Conservation (phyloP, 169 alveolate genomes). For the Cryptosporidium meleagridis region DNA sequence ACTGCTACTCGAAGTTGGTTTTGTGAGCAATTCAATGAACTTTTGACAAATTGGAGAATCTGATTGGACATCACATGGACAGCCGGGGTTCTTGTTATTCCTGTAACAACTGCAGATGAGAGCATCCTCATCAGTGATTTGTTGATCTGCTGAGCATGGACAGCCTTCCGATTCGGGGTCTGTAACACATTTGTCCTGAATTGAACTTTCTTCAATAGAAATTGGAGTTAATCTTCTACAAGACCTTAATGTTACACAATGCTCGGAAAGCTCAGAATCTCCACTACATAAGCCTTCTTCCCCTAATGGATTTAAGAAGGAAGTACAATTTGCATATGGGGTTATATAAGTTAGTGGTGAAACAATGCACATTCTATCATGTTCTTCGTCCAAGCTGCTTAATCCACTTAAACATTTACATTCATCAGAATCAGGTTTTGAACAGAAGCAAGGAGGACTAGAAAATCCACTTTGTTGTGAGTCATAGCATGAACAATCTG, state of each 20-base stretch:
- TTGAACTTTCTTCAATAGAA: constrained; percentile 41
- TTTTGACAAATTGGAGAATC: constrained; percentile 40
- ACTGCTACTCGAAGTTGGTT: constrained; percentile 5
- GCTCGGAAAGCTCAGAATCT: constrained; percentile 46
- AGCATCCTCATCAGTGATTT: constrained; percentile 68
- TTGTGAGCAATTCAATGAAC: constrained; percentile 8
- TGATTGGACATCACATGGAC: constrained; percentile 64
- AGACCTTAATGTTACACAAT: constrained; percentile 42
- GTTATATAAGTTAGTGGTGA: constrained; percentile 66
- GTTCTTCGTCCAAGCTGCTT: constrained; percentile 71
- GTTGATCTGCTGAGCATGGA: constrained; percentile 67
- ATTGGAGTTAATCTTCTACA: constrained; percentile 73
- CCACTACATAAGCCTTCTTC: constrained; percentile 58
- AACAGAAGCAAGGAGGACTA: constrained; percentile 64
- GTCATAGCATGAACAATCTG: constrained; percentile 71
- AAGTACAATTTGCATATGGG: constrained; percentile 71
- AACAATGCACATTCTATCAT: constrained; percentile 74
- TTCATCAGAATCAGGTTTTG: constrained; percentile 62
- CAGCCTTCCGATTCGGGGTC: constrained; percentile 67
- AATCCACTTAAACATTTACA: constrained; percentile 69
- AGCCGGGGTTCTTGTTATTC: constrained; percentile 65
- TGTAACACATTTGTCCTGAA: constrained; percentile 44
- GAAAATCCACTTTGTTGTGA: constrained; percentile 71
- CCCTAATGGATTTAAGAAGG: constrained; percentile 66
- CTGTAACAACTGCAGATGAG: constrained; percentile 65